Base-by-base conservation (phyloP, 2,329 filamentous ascomycete genomes). In the Cucurbitaria berberidis region DNA sequence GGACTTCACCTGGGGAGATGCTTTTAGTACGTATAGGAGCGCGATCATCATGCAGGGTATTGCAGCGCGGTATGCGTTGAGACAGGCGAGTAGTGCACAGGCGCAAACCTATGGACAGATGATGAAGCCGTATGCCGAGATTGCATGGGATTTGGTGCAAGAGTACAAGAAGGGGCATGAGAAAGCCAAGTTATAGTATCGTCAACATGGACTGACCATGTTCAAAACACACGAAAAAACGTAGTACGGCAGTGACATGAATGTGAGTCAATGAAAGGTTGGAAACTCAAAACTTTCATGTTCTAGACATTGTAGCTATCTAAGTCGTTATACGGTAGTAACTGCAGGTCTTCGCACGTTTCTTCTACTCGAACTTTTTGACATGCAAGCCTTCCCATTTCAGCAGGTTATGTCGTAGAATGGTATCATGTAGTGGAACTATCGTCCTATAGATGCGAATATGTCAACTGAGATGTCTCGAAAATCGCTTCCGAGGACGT, bases 41-140 rank as follows among this genome's bases (percentile, higher is more conserved):
- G 80, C 81, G 21, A 80, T 88, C 35, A 87, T 88, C 69, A 85
- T 81, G 87, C 95, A 99, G 79, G 95, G 95, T 3, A 98, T 99
- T 72, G 93, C 93, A 43, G 95, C 95, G 44, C 81, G 95, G 59
- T 89, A 89, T 74, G 95, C 95, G 22, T 78, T 84, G 42, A 81
- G 93, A 43, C 93, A 98, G 81, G 95, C 95, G 32, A 96, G 92
- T 76, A 96, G 91, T 74, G 89, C 86, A 52, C 85, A 89, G 72
- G 95, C 95, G 6, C 84, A 81, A 63, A 82, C 86, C 36, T 90
- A 96, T 75, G 91, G 83, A 1, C 79, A 78, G 49, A 84, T 85
- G 73, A 87, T 90, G 77, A 82, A 79, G 40, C 87, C 89, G 19
- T 85, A 93, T 79, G 92, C 89, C 0, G 82, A 91, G 74, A 81